These are phyloP conservation scores for Limnanthes douglasii DNA, from an alignment of 345 rosid species.

Conservation along the genomic window DNA sequence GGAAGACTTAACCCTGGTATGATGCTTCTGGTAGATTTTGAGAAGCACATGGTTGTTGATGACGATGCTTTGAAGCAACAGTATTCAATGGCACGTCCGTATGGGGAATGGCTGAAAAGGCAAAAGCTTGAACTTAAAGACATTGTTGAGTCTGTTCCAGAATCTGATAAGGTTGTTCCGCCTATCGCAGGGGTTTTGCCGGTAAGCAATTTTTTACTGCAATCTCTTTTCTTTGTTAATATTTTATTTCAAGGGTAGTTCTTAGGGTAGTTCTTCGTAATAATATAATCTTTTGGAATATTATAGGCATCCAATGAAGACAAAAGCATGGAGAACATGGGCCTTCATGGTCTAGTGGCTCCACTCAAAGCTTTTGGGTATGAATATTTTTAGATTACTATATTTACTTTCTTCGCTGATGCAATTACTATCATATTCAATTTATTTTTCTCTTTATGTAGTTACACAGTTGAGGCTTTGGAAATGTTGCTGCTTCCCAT, in stretches of 20 bases:
- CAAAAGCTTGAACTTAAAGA: conserved; percentile 78
- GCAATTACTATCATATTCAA: no score
- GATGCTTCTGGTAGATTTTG: conserved; percentile 99
- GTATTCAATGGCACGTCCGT: conserved; percentile 80
- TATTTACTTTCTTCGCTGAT: no score
- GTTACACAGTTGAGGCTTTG: conserved; percentile 94
- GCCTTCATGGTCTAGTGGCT: conserved; percentile 76
- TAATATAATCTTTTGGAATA: conserved; percentile 4
- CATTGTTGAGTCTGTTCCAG: conserved; percentile 53
- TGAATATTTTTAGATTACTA: conserved; percentile 6
- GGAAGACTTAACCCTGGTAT: conserved; percentile 99
- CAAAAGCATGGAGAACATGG: conserved; percentile 73
- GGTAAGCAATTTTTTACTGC: conserved; percentile 21
- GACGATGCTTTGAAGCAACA: conserved; percentile 94
- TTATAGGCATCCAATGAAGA: conserved; percentile 57
- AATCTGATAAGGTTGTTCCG: conserved; percentile 42
- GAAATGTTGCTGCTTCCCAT: conserved; percentile 98
- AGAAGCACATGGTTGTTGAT: conserved; percentile 86
- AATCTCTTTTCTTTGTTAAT: not conserved
- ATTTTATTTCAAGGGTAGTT: no score
- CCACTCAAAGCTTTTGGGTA: conserved; percentile 99
- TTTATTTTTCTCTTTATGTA: conserved; percentile 21
- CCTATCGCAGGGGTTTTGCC: conserved; percentile 48
- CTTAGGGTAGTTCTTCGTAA: no score
- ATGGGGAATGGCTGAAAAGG: conserved; percentile 82